phyloP scores from a whole-genome alignment of 2,329 filamentous ascomycete species.

The Alternaria arbusti region DNA sequence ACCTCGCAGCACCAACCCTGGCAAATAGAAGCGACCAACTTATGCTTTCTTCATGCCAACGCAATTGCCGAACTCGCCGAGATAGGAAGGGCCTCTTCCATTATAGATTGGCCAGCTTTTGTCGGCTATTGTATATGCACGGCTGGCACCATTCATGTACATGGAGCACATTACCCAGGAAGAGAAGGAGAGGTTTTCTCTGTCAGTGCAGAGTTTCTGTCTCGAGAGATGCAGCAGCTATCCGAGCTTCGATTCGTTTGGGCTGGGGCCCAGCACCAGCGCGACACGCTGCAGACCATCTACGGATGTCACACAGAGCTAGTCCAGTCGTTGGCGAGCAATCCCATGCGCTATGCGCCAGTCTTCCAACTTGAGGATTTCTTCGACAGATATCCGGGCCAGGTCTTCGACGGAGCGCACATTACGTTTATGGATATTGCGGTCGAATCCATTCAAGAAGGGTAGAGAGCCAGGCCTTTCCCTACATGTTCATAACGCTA shows the following conservation, averaged over 20 bases:
- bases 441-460: constrained; percentile 66
- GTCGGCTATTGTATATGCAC: constrained; percentile 87
- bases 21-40: constrained; percentile 89
- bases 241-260: constrained; percentile 76
- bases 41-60: constrained; percentile 86
- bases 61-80: constrained; percentile 84
- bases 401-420: constrained; percentile 76
- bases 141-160: constrained; percentile 85
- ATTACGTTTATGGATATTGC: constrained; percentile 72
- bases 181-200: constrained; percentile 68
- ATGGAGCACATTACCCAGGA: constrained; percentile 79
- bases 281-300: constrained; percentile 77
- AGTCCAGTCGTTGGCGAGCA: constrained; percentile 73
- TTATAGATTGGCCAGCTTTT: constrained; percentile 85
- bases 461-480: constrained; percentile 44
- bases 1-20: constrained; percentile 86
- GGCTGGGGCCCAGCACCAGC: constrained; percentile 80
- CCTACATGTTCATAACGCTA: constrained; percentile 7
- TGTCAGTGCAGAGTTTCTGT: constrained; percentile 71
- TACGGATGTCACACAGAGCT: constrained; percentile 81
- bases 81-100: constrained; percentile 73
- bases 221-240: constrained; percentile 80
- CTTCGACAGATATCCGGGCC: constrained; percentile 79
- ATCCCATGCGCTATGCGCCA: constrained; percentile 74
- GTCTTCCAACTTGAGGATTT: constrained; percentile 88